phyloP scores from a whole-genome alignment of 2,329 filamentous ascomycete species.

The Lasiodiplodia gonubiensis region DNA sequence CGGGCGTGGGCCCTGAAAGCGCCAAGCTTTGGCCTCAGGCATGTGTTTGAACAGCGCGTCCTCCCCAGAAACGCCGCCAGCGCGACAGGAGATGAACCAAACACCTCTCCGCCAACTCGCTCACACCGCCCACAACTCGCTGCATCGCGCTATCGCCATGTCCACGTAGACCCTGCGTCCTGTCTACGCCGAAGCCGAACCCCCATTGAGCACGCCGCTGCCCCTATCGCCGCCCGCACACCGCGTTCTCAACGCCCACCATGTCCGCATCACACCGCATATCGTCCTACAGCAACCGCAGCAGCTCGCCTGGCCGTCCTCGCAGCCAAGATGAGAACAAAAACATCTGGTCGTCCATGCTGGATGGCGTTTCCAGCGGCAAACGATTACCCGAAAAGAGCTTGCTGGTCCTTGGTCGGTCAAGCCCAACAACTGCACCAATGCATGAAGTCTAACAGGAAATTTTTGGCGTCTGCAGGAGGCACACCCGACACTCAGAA shows the following conservation, averaged over 20 bases:
- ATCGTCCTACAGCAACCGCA: conserved; percentile 28
- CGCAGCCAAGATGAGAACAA: conserved; percentile 69
- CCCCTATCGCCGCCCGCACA: conserved; percentile 20
- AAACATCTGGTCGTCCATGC: conserved; percentile 93
- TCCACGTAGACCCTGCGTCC: conserved; percentile 18
- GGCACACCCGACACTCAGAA: conserved; percentile 82
- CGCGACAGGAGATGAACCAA: conserved; percentile 29
- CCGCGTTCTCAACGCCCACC: conserved; percentile 22
- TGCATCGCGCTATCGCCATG: conserved; percentile 22
- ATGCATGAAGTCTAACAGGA: conserved; percentile 28
- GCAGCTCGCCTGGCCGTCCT: conserved; percentile 38
- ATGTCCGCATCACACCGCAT: conserved; percentile 28
- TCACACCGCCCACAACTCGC: conserved; percentile 14
- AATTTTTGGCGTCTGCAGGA: conserved; percentile 55
- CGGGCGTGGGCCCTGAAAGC: conserved; percentile 7
- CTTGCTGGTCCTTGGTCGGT: conserved; percentile 77
- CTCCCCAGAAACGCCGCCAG: conserved; percentile 24
- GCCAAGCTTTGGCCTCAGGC: conserved; percentile 26
- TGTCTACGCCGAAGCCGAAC: conserved; percentile 2
- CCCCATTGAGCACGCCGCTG: conserved; percentile 16
- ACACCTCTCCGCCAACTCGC: conserved; percentile 22
- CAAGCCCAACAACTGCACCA: conserved; percentile 19
- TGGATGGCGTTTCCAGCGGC: conserved; percentile 87
- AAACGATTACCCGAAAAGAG: conserved; percentile 93
- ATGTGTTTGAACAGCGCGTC: conserved; percentile 27